Base-by-base conservation (phyloP, 108 stramenopile species). In the Cyclotella cryptica region DNA sequence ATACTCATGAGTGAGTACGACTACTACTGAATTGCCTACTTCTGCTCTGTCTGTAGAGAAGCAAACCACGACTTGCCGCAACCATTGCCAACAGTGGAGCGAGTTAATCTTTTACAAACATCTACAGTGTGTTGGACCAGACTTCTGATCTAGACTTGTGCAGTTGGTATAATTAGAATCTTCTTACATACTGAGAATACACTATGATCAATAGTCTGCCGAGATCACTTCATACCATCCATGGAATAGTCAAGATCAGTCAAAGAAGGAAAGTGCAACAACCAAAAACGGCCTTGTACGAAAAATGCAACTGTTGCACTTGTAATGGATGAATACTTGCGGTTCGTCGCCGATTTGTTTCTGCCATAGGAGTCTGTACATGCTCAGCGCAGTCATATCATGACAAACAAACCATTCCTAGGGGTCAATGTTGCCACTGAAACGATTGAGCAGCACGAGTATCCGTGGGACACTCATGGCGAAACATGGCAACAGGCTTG, bases 351-450 rank as follows among this genome's bases (percentile, higher is more conserved):
- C 35, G 35, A 35, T 35, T 35, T 35, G 35, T 35, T 35, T 6
- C 35, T 2, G 35, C 29, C 35, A 3, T 30, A 39, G 10, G 13
- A n/a, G 60, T 61, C 15, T 30, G 21, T 55, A 12, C 24, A 26
- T 8, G 8, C 22, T 12, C 2, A 14, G 52, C 19, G 58, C 58
- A 35, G 60, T 35, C 30, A 39, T 14, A 2, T 30, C 19, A 30
- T 5, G 2, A 35, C 35, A 35, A 61, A 3, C 6, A 10, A 61
- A 2, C 29, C 29, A 13, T 35, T 14, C 60, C 60, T 12, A n/a
- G n/a, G n/a, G 15, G 60, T 61, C 60, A 61, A 61, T 35, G 35
- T n/a, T 61, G 60, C 60, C 60, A 61, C 7, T 30, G 60, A n/a
- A 39, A 61, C 12, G 60, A 17, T 35, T 13, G 29, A 4, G 30